Conservation (phyloP, 1,284 basidiomycete genomes). For the Heterobasidion irregulare region DNA sequence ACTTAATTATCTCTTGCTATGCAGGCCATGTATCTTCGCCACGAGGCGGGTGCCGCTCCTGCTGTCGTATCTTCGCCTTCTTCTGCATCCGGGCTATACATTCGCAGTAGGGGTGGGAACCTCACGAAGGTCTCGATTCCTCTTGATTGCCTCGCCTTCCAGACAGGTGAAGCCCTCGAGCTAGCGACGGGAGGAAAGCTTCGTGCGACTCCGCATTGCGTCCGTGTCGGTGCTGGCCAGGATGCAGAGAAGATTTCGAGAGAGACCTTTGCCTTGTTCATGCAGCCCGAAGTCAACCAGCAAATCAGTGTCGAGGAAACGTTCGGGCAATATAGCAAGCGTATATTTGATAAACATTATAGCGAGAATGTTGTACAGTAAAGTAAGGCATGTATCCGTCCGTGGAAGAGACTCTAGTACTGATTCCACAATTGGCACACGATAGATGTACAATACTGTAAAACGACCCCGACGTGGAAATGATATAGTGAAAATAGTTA, state of each 20-base stretch:
- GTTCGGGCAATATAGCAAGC: conserved; percentile 85
- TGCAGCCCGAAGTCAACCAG: conserved; percentile 84
- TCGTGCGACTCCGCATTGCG: conserved; percentile 87
- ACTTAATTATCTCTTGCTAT: conserved; percentile 25
- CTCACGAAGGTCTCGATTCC: conserved; percentile 82
- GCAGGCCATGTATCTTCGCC: conserved; percentile 74
- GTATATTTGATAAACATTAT: conserved; percentile 78
- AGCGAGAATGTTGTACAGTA: conserved; percentile 13
- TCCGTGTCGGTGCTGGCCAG: conserved; percentile 52
- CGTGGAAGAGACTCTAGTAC: not conserved
- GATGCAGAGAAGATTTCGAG: conserved; percentile 53
- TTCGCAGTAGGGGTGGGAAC: conserved; percentile 71
- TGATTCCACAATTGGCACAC: not conserved
- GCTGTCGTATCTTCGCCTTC: conserved; percentile 58
- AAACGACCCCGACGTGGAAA: not conserved
- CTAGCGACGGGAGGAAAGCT: conserved; percentile 72
- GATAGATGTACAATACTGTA: not conserved
- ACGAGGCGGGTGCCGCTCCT: conserved; percentile 32
- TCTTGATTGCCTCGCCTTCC: conserved; percentile 75
- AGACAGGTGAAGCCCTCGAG: conserved; percentile 89
- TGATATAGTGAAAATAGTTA: too few relatives aligned
- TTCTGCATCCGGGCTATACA: conserved; percentile 77
- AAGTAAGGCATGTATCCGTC: conserved; percentile 7
- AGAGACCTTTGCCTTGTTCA: conserved; percentile 85
- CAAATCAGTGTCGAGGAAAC: conserved; percentile 62